Base-by-base conservation (phyloP, 768 basidiomycete genomes). In the Hypsizygus marmoreus region DNA sequence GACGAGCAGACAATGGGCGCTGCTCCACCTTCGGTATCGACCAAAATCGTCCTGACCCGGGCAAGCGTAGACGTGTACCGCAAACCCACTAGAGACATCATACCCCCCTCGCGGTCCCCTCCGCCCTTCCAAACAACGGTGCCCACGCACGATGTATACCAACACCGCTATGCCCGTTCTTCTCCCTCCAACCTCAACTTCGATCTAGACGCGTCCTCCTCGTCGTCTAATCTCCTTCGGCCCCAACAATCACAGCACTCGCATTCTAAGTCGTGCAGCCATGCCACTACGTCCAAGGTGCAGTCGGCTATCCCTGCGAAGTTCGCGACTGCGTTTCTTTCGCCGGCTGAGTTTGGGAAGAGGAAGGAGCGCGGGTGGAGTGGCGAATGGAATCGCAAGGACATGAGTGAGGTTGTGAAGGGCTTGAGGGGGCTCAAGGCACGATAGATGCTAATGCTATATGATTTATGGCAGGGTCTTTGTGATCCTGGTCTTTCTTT, bases 381-480 rank as follows among this genome's bases (percentile, higher is more conserved):
- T 41, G 65, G 65, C 26, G 65, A 67, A 51, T 67, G 65, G 65
- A 67, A 65, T 43, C 46, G 60, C 31, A 56, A 56, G 43, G 62
- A 67, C 45, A 54, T 64, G 51, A 50, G 50, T 14, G 54, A 60
- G 25, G 57, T 60, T 25, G 53, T 56, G 6, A 56, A 51, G 45
- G 54, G 30, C 11, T 20, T 62, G 25, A 38, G 61, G 37, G 50
- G 41, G 29, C 43, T 62, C 44, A 58, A 54, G 30, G 43, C 47
- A 8, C 50, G 52, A 9, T 54, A 41, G 34, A 19, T 19, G 20
- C n/a, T n/a, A n/a, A n/a, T n/a, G n/a, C n/a, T n/a, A n/a, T n/a
- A n/a, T n/a, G n/a, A n/a, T n/a, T n/a, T n/a, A n/a, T n/a, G n/a
- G n/a, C n/a, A n/a, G n/a, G n/a, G n/a, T n/a, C n/a, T n/a, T n/a